Conservation (phyloP, 192 early-diverging fungal species). For the Funneliformis mosseae region DNA sequence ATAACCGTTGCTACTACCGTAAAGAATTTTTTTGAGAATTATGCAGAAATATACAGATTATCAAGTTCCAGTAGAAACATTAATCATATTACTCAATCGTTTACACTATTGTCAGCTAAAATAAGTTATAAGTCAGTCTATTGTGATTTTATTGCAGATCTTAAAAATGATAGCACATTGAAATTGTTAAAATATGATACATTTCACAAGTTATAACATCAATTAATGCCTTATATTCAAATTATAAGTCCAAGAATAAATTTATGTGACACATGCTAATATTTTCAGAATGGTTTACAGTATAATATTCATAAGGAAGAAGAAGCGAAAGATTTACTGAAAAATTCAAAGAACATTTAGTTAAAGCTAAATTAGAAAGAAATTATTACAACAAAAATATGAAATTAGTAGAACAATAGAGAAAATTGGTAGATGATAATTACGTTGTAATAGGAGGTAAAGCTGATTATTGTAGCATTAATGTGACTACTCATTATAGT, state of each 20-base stretch:
- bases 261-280: constrained; percentile 18
- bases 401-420: constrained; percentile 27
- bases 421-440: constrained; percentile 23
- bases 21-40: constrained; percentile 24
- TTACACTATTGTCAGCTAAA: constrained; percentile 21
- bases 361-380: constrained; percentile 21
- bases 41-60: constrained; percentile 27
- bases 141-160: constrained; percentile 21
- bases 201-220: constrained; percentile 24
- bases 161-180: constrained; percentile 13
- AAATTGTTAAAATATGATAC: constrained; percentile 30
- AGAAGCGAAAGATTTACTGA: constrained; percentile 14
- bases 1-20: background rate
- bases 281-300: constrained; percentile 25
- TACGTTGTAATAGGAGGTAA: background rate
- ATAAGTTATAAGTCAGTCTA: constrained; percentile 21
- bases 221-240: constrained; percentile 28
- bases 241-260: constrained; percentile 25
- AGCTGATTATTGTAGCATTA: constrained; percentile 5
- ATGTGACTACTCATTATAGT: constrained; percentile 34
- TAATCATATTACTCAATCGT: constrained; percentile 16
- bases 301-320: constrained; percentile 14
- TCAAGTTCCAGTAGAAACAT: constrained; percentile 19
- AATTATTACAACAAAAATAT: constrained; percentile 34
- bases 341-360: constrained; percentile 20